Base-by-base conservation (phyloP, 768 basidiomycete species). In the Daedaleopsis sinensis region DNA sequence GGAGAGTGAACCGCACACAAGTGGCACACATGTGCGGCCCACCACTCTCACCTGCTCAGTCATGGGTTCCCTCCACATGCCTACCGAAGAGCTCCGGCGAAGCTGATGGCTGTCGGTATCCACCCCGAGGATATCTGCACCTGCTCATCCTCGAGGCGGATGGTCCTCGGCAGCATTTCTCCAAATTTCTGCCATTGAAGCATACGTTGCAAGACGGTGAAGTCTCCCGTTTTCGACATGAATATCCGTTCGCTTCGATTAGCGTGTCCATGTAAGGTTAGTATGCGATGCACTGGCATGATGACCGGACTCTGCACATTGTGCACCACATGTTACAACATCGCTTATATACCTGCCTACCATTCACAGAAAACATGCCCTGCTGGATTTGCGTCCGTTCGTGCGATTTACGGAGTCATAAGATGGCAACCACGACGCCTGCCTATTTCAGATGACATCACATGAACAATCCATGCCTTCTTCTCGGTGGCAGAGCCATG, bases 121-220 rank as follows among this genome's bases (percentile, higher is more conserved):
- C 39, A 37, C 38, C 13, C 24, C 53, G 47, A 49, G 21, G 53
- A 48, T 21, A 27, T 38, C 24, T 49, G 24, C 19, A 36, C 47
- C 11, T n/a, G 42, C 11, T 19, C 8, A 15, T 55, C 54, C 59
- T 61, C 59, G 59, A 61, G 19, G 44, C 59, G 59, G 59, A 23
- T 55, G 23, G 59, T 55, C 59, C 35, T 61, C 59, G 59, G 59
- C 15, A 43, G n/a, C 43, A 55, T 27, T 46, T 55, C 54, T 61
- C 59, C 10, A 32, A 61, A 61, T 36, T 35, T 3, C 15, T 49
- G 42, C 38, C 21, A 9, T 55, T 54, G 48, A 27, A 18, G 24
- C 27, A 11, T 46, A 38, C n/a, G 39, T 12, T 48, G 19, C 38
- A 39, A 39, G n/a, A n/a, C 49, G 32, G 11, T 38, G 47, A 8